Evolutionary conservation across 495 filamentous ascomycete genomes (phyloP).

Genomic region (Daldinia grandis): DNA sequence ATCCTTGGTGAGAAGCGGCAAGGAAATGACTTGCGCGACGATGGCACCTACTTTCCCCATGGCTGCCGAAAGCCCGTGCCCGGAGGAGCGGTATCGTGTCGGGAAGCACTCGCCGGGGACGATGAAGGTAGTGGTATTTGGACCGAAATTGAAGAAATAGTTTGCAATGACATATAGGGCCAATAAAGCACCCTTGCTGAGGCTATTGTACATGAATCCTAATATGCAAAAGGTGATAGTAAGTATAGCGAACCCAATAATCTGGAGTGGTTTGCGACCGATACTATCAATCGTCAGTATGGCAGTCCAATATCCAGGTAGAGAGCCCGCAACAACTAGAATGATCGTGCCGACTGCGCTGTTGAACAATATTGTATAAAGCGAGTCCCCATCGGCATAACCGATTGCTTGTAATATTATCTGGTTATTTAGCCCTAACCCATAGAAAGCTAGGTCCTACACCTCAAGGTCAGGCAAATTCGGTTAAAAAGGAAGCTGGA

Average conservation of each 20-base stretch:
- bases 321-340: slow-evolving; percentile 75
- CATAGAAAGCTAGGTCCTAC: slow-evolving; percentile 74
- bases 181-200: slow-evolving; percentile 63
- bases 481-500: neutral
- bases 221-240: slow-evolving; percentile 76
- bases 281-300: slow-evolving; percentile 74
- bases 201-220: slow-evolving; percentile 70
- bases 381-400: slow-evolving; percentile 62
- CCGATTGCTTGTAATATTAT: slow-evolving; percentile 75
- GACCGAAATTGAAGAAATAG: slow-evolving; percentile 74
- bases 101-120: slow-evolving; percentile 91
- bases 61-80: slow-evolving; percentile 85
- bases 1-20: slow-evolving; percentile 57
- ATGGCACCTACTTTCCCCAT: slow-evolving; percentile 85
- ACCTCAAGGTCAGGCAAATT: slow-evolving; percentile 11
- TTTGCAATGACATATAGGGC: slow-evolving; percentile 83
- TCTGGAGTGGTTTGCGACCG: slow-evolving; percentile 83
- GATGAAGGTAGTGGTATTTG: slow-evolving; percentile 90
- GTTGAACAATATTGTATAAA: slow-evolving; percentile 73
- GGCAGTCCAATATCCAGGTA: slow-evolving; percentile 83
- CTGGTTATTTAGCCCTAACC: slow-evolving; percentile 78
- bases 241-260: slow-evolving; percentile 76
- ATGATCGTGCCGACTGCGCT: slow-evolving; percentile 80
- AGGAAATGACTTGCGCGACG: slow-evolving; percentile 62
- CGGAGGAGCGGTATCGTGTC: slow-evolving; percentile 83